phyloP scores from a whole-genome alignment of 2,329 filamentous ascomycete species.

The Cladophialophora bantiana region DNA sequence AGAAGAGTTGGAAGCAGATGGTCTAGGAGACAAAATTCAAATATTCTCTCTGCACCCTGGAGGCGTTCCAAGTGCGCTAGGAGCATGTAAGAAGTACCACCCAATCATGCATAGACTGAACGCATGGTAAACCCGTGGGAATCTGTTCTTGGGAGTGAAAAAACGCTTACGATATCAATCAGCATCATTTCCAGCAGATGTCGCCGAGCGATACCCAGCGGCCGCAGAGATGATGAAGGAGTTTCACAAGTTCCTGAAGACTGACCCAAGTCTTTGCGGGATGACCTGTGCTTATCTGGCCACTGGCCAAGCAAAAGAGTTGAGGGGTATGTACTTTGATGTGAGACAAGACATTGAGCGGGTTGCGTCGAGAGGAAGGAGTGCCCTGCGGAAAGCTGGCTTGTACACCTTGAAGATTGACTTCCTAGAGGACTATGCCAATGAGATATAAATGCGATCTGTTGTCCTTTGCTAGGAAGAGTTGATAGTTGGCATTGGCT shows the following conservation, averaged over 20 bases:
- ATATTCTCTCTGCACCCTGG: slow-evolving; percentile 27
- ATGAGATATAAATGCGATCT: slow-evolving; percentile 10
- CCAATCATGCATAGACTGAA: background rate
- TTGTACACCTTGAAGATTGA: slow-evolving; percentile 25
- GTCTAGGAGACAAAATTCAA: slow-evolving; percentile 19
- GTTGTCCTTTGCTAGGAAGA: no score
- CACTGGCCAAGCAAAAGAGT: slow-evolving; percentile 25
- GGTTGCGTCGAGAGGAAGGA: slow-evolving; percentile 19
- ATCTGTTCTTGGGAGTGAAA: no score
- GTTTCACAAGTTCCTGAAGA: slow-evolving; percentile 18
- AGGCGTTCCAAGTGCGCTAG: slow-evolving; percentile 23
- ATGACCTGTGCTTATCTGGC: slow-evolving; percentile 27
- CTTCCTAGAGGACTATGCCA: slow-evolving; percentile 30
- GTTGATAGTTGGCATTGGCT: no score
- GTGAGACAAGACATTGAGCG: slow-evolving; percentile 30
- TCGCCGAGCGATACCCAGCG: no score
- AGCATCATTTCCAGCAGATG: no score
- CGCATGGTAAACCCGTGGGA: background rate
- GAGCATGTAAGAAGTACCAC: slow-evolving; percentile 15
- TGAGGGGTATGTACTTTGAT: slow-evolving; percentile 28
- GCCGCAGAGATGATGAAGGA: no score
- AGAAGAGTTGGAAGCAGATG: slow-evolving; percentile 28
- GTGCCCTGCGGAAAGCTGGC: slow-evolving; percentile 14
- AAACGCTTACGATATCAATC: no score
- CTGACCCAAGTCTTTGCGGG: slow-evolving; percentile 26